A percentile compares a stretch with the other conserved stretches of the same genome.
Evolutionary conservation across 2,329 filamentous ascomycete species (phyloP).

Genomic region (Nothopassalora personata): DNA sequence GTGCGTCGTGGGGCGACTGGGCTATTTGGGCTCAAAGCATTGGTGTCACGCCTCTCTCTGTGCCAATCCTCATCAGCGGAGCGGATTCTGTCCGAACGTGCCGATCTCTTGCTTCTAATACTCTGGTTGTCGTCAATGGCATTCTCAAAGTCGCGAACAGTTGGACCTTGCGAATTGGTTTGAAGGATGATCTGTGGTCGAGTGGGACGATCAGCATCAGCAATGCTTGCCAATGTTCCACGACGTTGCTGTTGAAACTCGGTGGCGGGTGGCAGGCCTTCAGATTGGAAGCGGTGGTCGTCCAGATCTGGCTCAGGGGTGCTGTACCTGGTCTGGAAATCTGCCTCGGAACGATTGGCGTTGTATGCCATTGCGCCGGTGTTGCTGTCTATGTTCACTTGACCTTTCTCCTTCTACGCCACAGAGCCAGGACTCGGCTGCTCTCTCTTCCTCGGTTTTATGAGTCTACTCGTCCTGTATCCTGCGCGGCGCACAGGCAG

Average conservation of each 20-base stretch:
- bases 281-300: constrained; percentile 70
- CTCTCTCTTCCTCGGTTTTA: background rate
- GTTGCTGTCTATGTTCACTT: background rate
- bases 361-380: constrained; percentile 40
- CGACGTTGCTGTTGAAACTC: constrained; percentile 49
- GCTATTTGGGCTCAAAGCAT: constrained; percentile 19
- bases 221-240: constrained; percentile 67
- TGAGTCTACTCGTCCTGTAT: constrained; percentile 5
- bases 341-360: constrained; percentile 60
- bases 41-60: constrained; percentile 22
- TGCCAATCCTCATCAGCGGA: constrained; percentile 32
- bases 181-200: constrained; percentile 42
- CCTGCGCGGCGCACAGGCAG: constrained; percentile 12
- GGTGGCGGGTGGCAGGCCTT: constrained; percentile 52
- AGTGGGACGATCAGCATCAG: constrained; percentile 40
- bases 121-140: constrained; percentile 75
- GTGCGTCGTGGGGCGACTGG: constrained; percentile 38
- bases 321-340: constrained; percentile 57
- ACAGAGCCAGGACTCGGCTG: background rate
- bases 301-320: constrained; percentile 76
- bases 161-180: constrained; percentile 40
- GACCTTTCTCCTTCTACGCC: background rate
- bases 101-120: constrained; percentile 49
- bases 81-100: constrained; percentile 38
- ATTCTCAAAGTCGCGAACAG: constrained; percentile 76